phyloP scores from a whole-genome alignment of 2,329 filamentous ascomycete species.

The Fusarium ambrosium region DNA sequence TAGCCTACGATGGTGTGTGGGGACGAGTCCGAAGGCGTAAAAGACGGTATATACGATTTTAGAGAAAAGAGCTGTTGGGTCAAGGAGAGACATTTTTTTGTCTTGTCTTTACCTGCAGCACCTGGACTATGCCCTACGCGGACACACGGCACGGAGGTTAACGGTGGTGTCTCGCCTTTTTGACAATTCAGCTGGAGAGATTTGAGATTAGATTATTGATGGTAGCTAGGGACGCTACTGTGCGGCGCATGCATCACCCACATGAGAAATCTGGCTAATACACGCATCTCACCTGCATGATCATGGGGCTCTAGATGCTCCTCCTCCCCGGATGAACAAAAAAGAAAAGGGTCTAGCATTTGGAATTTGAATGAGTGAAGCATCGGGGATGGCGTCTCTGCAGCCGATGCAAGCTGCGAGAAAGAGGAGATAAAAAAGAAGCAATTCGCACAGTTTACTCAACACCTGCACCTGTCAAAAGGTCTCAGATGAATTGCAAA shows the following conservation, averaged over 20 bases:
- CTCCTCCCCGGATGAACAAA: slow-evolving; percentile 13
- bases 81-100: not conserved
- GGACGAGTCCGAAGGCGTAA: not conserved
- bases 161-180: slow-evolving; percentile 7
- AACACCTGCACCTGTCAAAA: not conserved
- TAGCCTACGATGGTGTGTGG: slow-evolving; percentile 12
- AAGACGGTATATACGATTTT: not conserved
- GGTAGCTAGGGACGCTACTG: slow-evolving; percentile 22
- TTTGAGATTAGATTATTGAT: slow-evolving; percentile 27
- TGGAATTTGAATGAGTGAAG: slow-evolving; percentile 25
- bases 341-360: slow-evolving; percentile 1
- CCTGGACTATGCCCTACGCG: not conserved
- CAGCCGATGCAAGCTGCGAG: not conserved
- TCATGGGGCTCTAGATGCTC: not conserved
- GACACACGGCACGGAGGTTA: not conserved
- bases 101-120: slow-evolving; percentile 3
- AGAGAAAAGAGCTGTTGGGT: not conserved
- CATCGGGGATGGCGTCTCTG: slow-evolving; percentile 24
- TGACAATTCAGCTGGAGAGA: slow-evolving; percentile 14
- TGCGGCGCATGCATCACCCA: slow-evolving; percentile 36
- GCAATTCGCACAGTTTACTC: not conserved
- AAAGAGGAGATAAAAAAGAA: not conserved
- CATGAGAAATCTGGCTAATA: slow-evolving; percentile 21
- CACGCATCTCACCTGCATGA: slow-evolving; percentile 35
- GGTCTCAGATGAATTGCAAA: not conserved